phyloP scores from a whole-genome alignment of 1,284 basidiomycete species.

The Trametes pubescens region DNA sequence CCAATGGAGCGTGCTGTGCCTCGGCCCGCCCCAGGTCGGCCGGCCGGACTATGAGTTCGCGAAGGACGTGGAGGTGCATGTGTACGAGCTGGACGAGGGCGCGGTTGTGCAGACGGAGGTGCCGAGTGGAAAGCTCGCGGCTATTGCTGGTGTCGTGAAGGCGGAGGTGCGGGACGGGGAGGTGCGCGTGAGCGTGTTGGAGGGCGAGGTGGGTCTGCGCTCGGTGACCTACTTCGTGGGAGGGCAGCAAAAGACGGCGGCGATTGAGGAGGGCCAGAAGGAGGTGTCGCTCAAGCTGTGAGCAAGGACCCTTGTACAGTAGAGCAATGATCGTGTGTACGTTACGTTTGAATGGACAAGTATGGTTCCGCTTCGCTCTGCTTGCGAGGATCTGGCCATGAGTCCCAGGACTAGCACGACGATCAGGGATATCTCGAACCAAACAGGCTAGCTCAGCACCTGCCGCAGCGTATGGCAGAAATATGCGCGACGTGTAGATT shows the following conservation, averaged over 20 bases:
- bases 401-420: too few relatives aligned
- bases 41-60: conserved; percentile 73
- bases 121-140: conserved; percentile 50
- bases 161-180: conserved; percentile 44
- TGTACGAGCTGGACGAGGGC: conserved; percentile 61
- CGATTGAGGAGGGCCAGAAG: conserved; percentile 24
- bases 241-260: conserved; percentile 23
- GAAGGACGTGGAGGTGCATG: conserved; percentile 57
- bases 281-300: conserved; percentile 29
- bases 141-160: conserved; percentile 49
- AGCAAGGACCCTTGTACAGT: not conserved
- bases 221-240: conserved; percentile 33
- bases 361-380: too few relatives aligned
- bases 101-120: conserved; percentile 52
- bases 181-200: conserved; percentile 42
- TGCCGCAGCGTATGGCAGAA: too few relatives aligned
- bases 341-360: not conserved
- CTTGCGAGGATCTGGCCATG: too few relatives aligned
- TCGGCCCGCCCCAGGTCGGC: conserved; percentile 62
- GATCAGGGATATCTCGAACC: too few relatives aligned
- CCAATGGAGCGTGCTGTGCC: conserved; percentile 60
- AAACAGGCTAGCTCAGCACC: too few relatives aligned
- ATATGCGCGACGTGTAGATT: too few relatives aligned
- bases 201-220: conserved; percentile 35
- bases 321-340: not conserved